phyloP scores from a whole-genome alignment of 75 land plant species.

The Cryptomeria japonica region DNA sequence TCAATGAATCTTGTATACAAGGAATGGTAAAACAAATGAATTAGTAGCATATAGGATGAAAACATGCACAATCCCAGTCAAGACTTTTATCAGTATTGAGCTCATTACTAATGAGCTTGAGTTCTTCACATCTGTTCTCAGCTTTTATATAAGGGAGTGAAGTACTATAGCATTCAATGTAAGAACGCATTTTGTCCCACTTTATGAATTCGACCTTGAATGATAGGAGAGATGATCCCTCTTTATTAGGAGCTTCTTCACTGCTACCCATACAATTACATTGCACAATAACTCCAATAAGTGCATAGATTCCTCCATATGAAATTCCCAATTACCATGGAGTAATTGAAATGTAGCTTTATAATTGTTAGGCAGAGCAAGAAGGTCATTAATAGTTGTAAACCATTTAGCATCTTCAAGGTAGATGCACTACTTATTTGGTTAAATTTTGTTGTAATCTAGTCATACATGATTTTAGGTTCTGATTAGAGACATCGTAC shows the following conservation, averaged over 20 bases:
- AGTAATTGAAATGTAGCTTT: no score
- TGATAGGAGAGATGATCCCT: neutral
- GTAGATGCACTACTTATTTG: no score
- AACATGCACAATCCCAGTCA: constrained; percentile 16
- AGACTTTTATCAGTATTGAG: neutral
- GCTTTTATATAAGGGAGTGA: neutral
- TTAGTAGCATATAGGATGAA: constrained; percentile 30
- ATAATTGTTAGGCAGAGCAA: neutral
- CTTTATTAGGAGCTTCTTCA: neutral
- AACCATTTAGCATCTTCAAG: no score
- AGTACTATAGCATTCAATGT: neutral
- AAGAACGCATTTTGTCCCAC: neutral
- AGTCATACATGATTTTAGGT: no score
- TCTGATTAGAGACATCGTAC: neutral
- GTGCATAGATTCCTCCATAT: neutral
- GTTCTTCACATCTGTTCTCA: neutral
- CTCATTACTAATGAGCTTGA: neutral
- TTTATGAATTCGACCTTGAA: neutral
- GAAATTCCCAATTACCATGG: neutral
- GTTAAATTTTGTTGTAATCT: no score
- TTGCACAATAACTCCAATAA: neutral
- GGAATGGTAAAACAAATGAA: no score
- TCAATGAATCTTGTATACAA: constrained; percentile 27
- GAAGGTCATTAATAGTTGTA: neutral
- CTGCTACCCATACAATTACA: neutral